phyloP scores from a whole-genome alignment of 805 yeast genomes.

The Candida ortonii region DNA sequence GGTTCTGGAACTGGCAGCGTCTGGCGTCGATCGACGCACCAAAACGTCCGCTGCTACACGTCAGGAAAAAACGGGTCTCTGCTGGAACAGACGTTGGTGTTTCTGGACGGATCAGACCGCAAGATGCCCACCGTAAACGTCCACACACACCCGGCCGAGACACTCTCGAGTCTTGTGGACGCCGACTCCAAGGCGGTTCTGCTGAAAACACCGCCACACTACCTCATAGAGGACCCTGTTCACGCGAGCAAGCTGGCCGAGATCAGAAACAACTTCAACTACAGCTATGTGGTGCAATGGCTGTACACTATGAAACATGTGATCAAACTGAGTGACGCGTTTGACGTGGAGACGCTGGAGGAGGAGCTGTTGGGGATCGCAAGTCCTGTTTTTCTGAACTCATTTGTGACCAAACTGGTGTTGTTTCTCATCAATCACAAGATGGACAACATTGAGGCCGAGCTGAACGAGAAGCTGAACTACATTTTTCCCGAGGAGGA shows the following conservation, averaged over 20 bases:
- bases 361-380: conserved; percentile 53
- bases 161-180: conserved; percentile 28
- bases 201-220: conserved; percentile 37
- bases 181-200: conserved; percentile 37
- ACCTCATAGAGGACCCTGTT: conserved; percentile 38
- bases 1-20: too few relatives aligned
- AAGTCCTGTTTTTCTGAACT: conserved; percentile 41
- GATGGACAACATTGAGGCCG: conserved; percentile 28
- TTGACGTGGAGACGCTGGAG: conserved; percentile 59
- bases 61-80: too few relatives aligned
- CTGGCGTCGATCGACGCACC: too few relatives aligned
- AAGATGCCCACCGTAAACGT: conserved; percentile 7
- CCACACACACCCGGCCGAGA: conserved; percentile 32
- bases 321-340: conserved; percentile 49
- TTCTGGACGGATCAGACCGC: neutral
- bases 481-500: conserved; percentile 9
- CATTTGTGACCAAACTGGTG: conserved; percentile 42
- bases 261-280: conserved; percentile 37
- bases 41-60: too few relatives aligned
- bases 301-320: conserved; percentile 50
- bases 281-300: conserved; percentile 51
- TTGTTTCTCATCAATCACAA: conserved; percentile 38
- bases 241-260: conserved; percentile 30
- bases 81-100: too few relatives aligned
- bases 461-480: conserved; percentile 25